phyloP scores from a whole-genome alignment of 2,329 filamentous ascomycete species.

The Aspergillus jensenii region DNA sequence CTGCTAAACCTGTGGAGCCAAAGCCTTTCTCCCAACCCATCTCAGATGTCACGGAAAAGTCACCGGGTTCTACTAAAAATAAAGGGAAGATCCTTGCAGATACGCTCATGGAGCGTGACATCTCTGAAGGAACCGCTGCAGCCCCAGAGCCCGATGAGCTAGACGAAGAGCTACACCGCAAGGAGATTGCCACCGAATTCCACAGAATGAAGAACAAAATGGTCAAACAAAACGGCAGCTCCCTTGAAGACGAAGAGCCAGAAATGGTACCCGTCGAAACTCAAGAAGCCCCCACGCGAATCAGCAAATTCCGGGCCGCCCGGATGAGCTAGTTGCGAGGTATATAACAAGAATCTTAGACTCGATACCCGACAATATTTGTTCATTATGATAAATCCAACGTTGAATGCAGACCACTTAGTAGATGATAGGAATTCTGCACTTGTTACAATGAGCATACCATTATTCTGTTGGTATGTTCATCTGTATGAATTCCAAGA shows the following conservation, averaged over 20 bases:
- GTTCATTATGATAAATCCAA: not conserved
- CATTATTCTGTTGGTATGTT: conserved; percentile 18
- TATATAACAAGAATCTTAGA: conserved; percentile 8
- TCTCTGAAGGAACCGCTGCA: conserved; percentile 28
- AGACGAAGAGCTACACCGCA: conserved; percentile 69
- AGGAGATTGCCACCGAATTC: conserved; percentile 80
- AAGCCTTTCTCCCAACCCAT: conserved; percentile 43
- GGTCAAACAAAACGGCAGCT: conserved; percentile 80
- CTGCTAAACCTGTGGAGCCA: conserved; percentile 35
- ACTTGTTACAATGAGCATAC: conserved; percentile 16
- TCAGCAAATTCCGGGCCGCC: conserved; percentile 51
- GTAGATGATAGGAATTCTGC: not conserved
- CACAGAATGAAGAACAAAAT: conserved; percentile 78
- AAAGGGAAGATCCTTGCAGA: conserved; percentile 58
- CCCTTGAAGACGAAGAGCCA: conserved; percentile 70
- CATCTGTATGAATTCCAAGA: conserved; percentile 29
- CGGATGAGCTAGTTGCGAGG: conserved; percentile 34
- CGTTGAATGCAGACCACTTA: too few relatives aligned
- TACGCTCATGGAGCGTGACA: conserved; percentile 54
- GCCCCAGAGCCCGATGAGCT: conserved; percentile 62
- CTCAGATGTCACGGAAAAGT: conserved; percentile 21
- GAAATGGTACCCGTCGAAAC: conserved; percentile 67
- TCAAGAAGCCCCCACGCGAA: conserved; percentile 49
- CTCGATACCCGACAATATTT: conserved; percentile 16
- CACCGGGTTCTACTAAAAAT: conserved; percentile 39